Evolutionary conservation across 345 rosid genomes (phyloP).

Genomic region (Salix brachista): DNA sequence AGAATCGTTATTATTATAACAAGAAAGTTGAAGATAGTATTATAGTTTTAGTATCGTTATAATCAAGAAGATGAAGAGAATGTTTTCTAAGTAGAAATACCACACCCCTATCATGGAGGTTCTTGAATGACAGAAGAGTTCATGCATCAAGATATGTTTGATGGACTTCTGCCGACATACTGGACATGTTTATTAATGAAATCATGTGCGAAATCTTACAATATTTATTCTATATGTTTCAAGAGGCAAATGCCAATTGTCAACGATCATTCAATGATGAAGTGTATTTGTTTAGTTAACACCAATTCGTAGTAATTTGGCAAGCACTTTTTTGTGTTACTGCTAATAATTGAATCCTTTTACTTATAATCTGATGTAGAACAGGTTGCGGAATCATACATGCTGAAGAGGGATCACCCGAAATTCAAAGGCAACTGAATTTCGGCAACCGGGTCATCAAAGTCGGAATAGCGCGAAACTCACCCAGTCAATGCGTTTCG

Average conservation of each 20-base stretch:
- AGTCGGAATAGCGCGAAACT: too few species aligned
- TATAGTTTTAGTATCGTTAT: not conserved
- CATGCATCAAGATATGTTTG: slow-evolving; percentile 34
- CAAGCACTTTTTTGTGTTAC: not conserved
- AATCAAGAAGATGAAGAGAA: slow-evolving; percentile 16
- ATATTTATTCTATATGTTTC: not conserved
- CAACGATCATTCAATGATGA: not conserved
- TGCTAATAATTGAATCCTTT: not conserved
- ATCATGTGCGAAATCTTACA: slow-evolving; percentile 7
- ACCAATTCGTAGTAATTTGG: not conserved
- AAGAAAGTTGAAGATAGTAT: not conserved
- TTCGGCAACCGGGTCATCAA: too few species aligned
- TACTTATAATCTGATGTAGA: not conserved
- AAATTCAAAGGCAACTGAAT: too few species aligned
- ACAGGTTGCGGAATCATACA: too few species aligned
- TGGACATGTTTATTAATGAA: slow-evolving; percentile 11
- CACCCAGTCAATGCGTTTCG: too few species aligned
- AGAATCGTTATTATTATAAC: slow-evolving; percentile 28
- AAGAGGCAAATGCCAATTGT: not conserved
- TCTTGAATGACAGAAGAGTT: slow-evolving; percentile 6
- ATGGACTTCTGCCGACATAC: slow-evolving; percentile 31
- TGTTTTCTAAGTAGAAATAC: not conserved
- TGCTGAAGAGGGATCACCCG: too few species aligned
- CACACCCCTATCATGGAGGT: slow-evolving; percentile 1
- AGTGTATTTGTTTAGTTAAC: not conserved